A percentile compares a stretch with the other conserved stretches of the same genome.
Conservation (phyloP, 2,329 filamentous ascomycete species). For the Dryadomyces quercivorus region DNA sequence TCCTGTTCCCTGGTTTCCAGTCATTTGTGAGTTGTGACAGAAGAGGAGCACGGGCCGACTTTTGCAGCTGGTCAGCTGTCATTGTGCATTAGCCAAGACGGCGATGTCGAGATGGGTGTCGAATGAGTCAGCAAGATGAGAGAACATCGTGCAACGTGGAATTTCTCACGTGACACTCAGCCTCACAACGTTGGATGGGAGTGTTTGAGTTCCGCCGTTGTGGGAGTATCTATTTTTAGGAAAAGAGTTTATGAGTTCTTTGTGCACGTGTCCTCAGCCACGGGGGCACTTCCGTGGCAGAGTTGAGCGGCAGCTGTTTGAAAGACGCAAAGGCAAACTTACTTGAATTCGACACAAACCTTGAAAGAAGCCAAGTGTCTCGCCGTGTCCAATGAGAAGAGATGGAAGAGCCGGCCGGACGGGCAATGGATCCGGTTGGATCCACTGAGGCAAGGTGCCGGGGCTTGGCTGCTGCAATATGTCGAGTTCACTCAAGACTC, state of each 20-base stretch:
- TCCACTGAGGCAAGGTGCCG: neutral
- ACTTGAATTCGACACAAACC: no score
- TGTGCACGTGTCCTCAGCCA: no score
- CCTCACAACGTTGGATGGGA: no score
- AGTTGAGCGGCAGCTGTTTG: no score
- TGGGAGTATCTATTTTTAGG: no score
- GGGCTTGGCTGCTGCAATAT: neutral
- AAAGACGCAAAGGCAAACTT: no score
- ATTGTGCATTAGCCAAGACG: neutral
- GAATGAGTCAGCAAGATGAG: no score
- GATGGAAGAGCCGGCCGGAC: neutral
- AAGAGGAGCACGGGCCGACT: neutral
- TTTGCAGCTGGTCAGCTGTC: neutral
- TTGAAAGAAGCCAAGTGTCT: neutral
- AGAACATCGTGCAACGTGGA: no score
- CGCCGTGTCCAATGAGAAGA: neutral
- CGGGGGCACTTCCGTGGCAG: no score
- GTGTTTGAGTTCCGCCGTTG: no score
- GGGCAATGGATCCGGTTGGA: neutral
- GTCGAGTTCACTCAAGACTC: neutral
- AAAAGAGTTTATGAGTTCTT: no score
- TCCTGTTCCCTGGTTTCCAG: neutral
- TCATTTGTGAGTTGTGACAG: slow-evolving; percentile 1
- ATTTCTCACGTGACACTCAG: no score
- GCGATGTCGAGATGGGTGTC: neutral